Conservation (phyloP, 257 asterid species). For the Echium plantagineum region DNA sequence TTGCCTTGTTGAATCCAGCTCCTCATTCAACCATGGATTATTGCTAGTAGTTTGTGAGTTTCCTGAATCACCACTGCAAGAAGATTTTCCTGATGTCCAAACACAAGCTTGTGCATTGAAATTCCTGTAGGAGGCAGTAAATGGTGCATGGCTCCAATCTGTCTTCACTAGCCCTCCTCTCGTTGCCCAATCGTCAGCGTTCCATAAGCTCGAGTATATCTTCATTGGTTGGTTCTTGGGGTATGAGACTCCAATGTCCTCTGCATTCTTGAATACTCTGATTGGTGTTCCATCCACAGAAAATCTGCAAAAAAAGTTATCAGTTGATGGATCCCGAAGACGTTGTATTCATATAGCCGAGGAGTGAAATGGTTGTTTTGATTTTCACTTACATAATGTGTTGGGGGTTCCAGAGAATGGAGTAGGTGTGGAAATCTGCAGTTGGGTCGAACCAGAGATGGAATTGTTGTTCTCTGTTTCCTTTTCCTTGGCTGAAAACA, state of each 20-base stretch:
- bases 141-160: conserved; percentile 8
- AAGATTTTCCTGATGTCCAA: background rate
- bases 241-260: background rate
- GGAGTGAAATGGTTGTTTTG: background rate
- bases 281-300: conserved; percentile 1
- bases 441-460: conserved; percentile 7
- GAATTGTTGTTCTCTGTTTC: conserved; percentile 4
- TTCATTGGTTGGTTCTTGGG: background rate
- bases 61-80: background rate
- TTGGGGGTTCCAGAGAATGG: conserved; percentile 9
- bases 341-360: no score
- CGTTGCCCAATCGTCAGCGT: conserved; percentile 3
- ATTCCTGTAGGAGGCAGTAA: conserved; percentile 3
- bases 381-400: conserved; percentile 1
- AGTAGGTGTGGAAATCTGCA: conserved; percentile 9
- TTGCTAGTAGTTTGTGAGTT: background rate
- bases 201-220: conserved; percentile 1
- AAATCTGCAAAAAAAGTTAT: background rate
- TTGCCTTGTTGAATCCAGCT: conserved; percentile 3
- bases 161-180: conserved; percentile 8
- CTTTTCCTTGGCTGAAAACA: conserved; percentile 1
- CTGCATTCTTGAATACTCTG: conserved; percentile 2
- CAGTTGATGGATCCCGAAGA: background rate
- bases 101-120: conserved; percentile 3
- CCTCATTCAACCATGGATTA: background rate